Conservation (phyloP, 2,329 filamentous ascomycete species). For the Thermoascus crustaceus region DNA sequence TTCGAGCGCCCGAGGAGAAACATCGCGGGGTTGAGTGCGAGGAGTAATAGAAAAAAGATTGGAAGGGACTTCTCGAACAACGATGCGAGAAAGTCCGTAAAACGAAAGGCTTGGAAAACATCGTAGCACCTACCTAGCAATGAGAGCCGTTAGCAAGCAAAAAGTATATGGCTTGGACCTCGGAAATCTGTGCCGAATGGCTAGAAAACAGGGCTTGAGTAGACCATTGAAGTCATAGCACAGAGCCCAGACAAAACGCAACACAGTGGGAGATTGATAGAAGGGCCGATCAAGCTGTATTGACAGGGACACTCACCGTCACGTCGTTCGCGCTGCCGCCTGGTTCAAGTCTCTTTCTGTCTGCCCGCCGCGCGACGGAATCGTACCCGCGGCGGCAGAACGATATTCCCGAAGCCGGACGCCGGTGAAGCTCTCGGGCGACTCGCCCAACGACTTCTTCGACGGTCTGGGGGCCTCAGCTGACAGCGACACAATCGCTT, state of each 20-base stretch:
- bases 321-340: neutral
- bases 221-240: no score
- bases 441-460: slow-evolving; percentile 14
- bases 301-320: neutral
- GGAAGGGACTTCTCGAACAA: slow-evolving; percentile 14
- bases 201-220: neutral
- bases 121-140: slow-evolving; percentile 11
- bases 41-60: slow-evolving; percentile 10
- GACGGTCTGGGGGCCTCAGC: slow-evolving; percentile 11
- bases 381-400: slow-evolving; percentile 23
- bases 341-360: neutral
- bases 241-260: no score
- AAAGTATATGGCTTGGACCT: neutral
- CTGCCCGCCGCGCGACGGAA: neutral
- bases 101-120: slow-evolving; percentile 23
- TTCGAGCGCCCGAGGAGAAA: slow-evolving; percentile 22
- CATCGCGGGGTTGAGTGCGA: slow-evolving; percentile 18
- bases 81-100: slow-evolving; percentile 20
- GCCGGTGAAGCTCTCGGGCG: slow-evolving; percentile 32
- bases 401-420: slow-evolving; percentile 33
- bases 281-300: slow-evolving; percentile 4
- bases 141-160: slow-evolving; percentile 2
- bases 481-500: no score
- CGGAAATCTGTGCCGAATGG: neutral
- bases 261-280: neutral